Conservation (phyloP, 2,329 filamentous ascomycete species). For the Phoma herbarum region DNA sequence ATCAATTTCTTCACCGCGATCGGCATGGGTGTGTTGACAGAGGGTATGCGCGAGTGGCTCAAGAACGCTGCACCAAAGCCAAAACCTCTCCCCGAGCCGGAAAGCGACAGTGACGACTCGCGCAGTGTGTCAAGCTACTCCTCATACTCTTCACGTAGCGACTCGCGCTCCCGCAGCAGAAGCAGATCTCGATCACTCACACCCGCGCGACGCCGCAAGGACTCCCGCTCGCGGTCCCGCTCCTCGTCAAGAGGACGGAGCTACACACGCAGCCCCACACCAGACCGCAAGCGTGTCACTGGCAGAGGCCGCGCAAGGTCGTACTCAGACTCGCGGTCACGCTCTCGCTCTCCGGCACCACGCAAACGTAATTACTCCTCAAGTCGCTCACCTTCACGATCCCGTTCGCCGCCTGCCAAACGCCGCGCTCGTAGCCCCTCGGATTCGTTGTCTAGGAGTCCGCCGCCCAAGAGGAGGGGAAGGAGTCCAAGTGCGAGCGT, state of each 20-base stretch:
- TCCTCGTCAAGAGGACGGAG: slow-evolving; percentile 39
- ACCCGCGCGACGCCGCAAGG: slow-evolving; percentile 7
- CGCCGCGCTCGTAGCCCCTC: slow-evolving; percentile 37
- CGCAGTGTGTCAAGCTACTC: slow-evolving; percentile 48
- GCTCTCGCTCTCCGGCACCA: slow-evolving; percentile 34
- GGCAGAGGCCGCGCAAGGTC: slow-evolving; percentile 30
- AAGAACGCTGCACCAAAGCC: slow-evolving; percentile 86
- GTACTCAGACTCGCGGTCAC: slow-evolving; percentile 31
- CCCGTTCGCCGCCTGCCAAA: slow-evolving; percentile 27
- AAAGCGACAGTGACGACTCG: slow-evolving; percentile 45
- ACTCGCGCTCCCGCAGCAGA: slow-evolving; percentile 39
- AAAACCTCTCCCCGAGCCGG: slow-evolving; percentile 60
- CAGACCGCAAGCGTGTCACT: slow-evolving; percentile 32
- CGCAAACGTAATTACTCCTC: slow-evolving; percentile 40
- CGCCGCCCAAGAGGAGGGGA: slow-evolving; percentile 26
- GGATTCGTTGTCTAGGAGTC: slow-evolving; percentile 25
- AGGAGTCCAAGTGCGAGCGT: slow-evolving; percentile 23
- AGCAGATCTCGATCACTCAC: slow-evolving; percentile 25
- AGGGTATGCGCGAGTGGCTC: slow-evolving; percentile 91
- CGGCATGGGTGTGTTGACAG: slow-evolving; percentile 92
- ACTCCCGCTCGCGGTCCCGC: slow-evolving; percentile 30
- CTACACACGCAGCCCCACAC: slow-evolving; percentile 42
- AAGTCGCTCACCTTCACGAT: slow-evolving; percentile 15
- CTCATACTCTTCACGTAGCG: slow-evolving; percentile 42
- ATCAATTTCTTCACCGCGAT: slow-evolving; percentile 99